phyloP scores from a whole-genome alignment of 1,284 basidiomycete species.

The Rhodofomes roseus region DNA sequence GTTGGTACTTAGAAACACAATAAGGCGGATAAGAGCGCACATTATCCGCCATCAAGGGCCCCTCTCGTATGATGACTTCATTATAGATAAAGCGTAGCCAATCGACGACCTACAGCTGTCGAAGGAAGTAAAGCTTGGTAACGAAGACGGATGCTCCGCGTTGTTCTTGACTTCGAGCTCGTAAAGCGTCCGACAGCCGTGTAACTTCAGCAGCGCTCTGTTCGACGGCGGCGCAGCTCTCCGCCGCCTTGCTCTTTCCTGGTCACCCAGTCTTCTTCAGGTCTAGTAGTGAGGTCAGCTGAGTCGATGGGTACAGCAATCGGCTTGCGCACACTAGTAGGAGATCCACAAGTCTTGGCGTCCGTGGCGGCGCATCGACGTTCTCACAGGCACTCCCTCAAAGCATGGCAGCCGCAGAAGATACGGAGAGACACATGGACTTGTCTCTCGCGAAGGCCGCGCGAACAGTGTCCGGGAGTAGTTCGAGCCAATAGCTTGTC shows the following conservation, averaged over 20 bases:
- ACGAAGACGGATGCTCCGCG: slow-evolving; percentile 8
- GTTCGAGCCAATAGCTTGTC: neutral
- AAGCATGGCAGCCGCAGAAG: neutral
- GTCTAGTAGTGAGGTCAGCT: no score
- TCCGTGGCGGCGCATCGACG: neutral
- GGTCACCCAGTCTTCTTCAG: no score
- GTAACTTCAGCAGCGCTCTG: neutral
- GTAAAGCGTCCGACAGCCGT: slow-evolving; percentile 4
- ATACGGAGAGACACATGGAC: neutral
- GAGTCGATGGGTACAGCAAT: neutral
- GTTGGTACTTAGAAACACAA: neutral
- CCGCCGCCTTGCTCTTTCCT: neutral
- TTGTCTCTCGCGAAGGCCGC: neutral
- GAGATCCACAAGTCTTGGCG: neutral
- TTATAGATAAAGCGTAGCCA: slow-evolving; percentile 12
- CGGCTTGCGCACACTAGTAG: neutral
- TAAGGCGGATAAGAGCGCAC: slow-evolving; percentile 6
- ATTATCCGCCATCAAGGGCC: slow-evolving; percentile 9
- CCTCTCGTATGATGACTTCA: slow-evolving; percentile 5
- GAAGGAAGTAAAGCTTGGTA: slow-evolving; percentile 16
- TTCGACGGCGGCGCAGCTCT: neutral
- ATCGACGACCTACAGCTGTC: slow-evolving; percentile 18
- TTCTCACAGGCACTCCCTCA: neutral
- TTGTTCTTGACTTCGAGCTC: slow-evolving; percentile 1
- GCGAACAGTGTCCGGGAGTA: neutral